Percentiles rank a stretch among this genome's conserved stretches.
Evolutionary conservation across 139 green algal species (phyloP).

Genomic region (Chlorella sp.): DNA sequence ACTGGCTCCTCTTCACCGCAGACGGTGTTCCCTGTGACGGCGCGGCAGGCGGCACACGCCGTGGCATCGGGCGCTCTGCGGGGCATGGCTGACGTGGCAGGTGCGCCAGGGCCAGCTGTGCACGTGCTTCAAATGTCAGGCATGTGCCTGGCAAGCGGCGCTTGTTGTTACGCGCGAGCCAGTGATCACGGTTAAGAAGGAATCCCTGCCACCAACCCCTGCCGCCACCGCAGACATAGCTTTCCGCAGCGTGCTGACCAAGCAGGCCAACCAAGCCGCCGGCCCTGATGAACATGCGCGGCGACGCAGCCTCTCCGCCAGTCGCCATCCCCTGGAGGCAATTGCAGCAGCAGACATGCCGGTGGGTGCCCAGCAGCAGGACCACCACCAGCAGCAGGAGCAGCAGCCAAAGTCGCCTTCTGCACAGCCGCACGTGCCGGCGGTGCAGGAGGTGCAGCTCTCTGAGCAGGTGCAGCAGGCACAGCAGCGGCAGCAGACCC

Average conservation of each 20-base stretch:
- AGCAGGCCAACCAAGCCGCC: neutral
- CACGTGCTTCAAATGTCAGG: too few species aligned
- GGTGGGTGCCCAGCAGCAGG: neutral
- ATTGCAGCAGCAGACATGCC: neutral
- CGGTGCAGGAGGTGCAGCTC: neutral
- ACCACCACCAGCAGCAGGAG: neutral
- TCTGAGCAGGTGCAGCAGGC: neutral
- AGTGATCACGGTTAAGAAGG: too few species aligned
- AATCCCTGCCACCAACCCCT: too few species aligned
- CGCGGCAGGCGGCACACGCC: neutral
- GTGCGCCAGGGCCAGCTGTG: too few species aligned
- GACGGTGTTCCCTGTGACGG: constrained; percentile 20
- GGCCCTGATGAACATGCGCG: neutral
- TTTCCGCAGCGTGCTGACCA: constrained; percentile 3
- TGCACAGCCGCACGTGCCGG: neutral
- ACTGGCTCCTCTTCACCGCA: too few species aligned
- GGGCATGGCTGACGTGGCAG: constrained; percentile 13
- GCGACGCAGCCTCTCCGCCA: neutral
- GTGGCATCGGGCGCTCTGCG: constrained; percentile 6
- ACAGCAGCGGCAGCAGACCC: neutral
- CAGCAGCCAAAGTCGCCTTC: too few species aligned
- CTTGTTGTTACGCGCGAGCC: too few species aligned
- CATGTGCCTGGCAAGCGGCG: too few species aligned
- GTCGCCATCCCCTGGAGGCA: neutral
- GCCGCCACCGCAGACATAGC: neutral